Conservation (phyloP, 1,284 basidiomycete genomes). For the Athelia psychrophila region DNA sequence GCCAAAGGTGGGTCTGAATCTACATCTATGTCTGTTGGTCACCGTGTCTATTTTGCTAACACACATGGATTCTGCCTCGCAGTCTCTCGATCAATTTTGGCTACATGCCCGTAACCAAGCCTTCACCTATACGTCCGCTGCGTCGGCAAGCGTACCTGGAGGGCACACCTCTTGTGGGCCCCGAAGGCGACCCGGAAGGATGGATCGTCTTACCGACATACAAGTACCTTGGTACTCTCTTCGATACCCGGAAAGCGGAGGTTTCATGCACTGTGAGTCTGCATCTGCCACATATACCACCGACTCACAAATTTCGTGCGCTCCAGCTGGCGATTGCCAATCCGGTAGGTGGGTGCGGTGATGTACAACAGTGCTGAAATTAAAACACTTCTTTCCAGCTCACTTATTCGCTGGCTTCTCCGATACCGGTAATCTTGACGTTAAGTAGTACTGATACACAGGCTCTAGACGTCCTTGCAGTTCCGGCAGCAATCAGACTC, state of each 20-base stretch:
- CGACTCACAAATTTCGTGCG: background rate
- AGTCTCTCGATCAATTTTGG: slow-evolving; percentile 49
- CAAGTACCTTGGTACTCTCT: slow-evolving; percentile 36
- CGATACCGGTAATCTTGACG: slow-evolving; percentile 40
- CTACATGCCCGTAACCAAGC: slow-evolving; percentile 43
- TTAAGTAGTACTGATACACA: slow-evolving; percentile 36
- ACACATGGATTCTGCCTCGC: background rate
- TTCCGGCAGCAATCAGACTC: slow-evolving; percentile 37
- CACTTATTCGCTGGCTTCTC: slow-evolving; percentile 44
- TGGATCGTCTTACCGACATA: slow-evolving; percentile 41
- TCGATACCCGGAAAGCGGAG: slow-evolving; percentile 36
- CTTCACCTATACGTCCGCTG: slow-evolving; percentile 39
- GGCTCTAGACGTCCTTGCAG: slow-evolving; percentile 39
- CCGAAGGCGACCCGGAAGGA: slow-evolving; percentile 42
- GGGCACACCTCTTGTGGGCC: slow-evolving; percentile 36
- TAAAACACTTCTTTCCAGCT: background rate
- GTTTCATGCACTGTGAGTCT: slow-evolving; percentile 39
- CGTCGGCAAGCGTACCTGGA: slow-evolving; percentile 48
- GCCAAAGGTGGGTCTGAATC: slow-evolving; percentile 35
- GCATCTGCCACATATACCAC: background rate
- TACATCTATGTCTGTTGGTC: too few species aligned
- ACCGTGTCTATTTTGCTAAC: too few species aligned
- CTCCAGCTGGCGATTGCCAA: slow-evolving; percentile 43
- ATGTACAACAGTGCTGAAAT: background rate
- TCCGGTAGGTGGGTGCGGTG: slow-evolving; percentile 29